These are phyloP conservation scores for Alternaria ventricosa DNA, from an alignment of 2,329 filamentous ascomycete genomes.

Conservation along the genomic window DNA sequence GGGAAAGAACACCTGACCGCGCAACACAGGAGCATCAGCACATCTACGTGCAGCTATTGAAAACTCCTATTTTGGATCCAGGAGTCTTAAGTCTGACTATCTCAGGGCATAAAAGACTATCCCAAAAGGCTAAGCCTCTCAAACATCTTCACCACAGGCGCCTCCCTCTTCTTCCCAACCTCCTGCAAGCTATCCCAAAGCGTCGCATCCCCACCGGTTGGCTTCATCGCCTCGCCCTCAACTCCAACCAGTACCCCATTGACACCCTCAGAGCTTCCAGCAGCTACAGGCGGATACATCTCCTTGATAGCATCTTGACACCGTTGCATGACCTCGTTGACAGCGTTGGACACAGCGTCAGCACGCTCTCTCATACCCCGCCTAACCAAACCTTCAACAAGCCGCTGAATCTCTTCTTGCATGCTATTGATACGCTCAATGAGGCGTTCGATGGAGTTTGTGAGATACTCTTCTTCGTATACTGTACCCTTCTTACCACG, in stretches of 20 bases:
- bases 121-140: constrained; percentile 50
- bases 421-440: constrained; percentile 80
- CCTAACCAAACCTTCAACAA: constrained; percentile 79
- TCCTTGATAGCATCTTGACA: constrained; percentile 72
- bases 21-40: not conserved
- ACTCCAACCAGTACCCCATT: constrained; percentile 11
- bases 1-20: not conserved
- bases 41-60: no score
- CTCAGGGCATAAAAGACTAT: not conserved
- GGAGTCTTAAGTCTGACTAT: not conserved
- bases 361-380: constrained; percentile 89
- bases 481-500: constrained; percentile 95
- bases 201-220: constrained; percentile 54
- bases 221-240: constrained; percentile 35
- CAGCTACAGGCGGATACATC: constrained; percentile 30
- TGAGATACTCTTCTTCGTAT: constrained; percentile 96
- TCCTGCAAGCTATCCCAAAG: constrained; percentile 54
- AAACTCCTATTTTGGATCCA: no score
- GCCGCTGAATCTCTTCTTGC: constrained; percentile 72
- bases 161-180: constrained; percentile 49
- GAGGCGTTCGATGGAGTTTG: constrained; percentile 83
- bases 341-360: constrained; percentile 73
- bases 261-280: not conserved
- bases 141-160: constrained; percentile 61
- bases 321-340: constrained; percentile 74